phyloP scores from a whole-genome alignment of 2,329 filamentous ascomycete species.

The Penicillium glabrum region DNA sequence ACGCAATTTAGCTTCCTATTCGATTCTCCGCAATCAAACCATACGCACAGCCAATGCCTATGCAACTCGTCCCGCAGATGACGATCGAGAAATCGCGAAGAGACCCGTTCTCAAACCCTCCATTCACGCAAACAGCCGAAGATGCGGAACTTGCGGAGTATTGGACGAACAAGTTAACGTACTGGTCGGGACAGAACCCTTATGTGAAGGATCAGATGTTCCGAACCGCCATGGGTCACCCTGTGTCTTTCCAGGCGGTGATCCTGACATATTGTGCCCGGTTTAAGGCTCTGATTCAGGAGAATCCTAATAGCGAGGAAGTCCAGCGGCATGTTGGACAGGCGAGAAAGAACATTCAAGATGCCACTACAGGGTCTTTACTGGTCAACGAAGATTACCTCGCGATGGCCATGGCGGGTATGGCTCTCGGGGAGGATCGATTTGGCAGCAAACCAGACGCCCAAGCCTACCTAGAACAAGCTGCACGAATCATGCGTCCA shows the following conservation, averaged over 20 bases:
- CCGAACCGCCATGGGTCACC: conserved; percentile 33
- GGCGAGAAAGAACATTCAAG: conserved; percentile 28
- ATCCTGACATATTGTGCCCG: conserved; percentile 40
- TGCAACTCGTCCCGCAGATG: conserved; percentile 21
- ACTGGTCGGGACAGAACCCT: conserved; percentile 44
- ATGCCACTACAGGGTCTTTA: conserved; percentile 21
- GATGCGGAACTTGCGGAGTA: conserved; percentile 35
- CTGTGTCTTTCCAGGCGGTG: conserved; percentile 37
- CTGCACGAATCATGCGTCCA: conserved; percentile 32
- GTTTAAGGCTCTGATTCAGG: conserved; percentile 32
- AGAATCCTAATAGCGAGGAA: conserved; percentile 21
- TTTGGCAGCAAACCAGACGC: conserved; percentile 34
- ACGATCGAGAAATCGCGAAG: conserved; percentile 29
- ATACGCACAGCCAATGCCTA: conserved; percentile 5
- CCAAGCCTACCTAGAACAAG: conserved; percentile 29
- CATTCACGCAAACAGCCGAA: conserved; percentile 23
- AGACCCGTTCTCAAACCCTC: conserved; percentile 35
- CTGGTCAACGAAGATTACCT: conserved; percentile 30
- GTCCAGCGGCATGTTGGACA: conserved; percentile 30
- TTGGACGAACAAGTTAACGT: conserved; percentile 38
- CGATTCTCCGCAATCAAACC: conserved; percentile 13
- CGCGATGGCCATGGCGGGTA: conserved; percentile 33
- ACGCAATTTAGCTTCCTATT: conserved; percentile 13
- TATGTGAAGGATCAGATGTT: conserved; percentile 39
- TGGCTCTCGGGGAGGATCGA: conserved; percentile 41